Evolutionary conservation across 75 land plant genomes (phyloP).

Genomic region (Selaginella moellendorffii): DNA sequence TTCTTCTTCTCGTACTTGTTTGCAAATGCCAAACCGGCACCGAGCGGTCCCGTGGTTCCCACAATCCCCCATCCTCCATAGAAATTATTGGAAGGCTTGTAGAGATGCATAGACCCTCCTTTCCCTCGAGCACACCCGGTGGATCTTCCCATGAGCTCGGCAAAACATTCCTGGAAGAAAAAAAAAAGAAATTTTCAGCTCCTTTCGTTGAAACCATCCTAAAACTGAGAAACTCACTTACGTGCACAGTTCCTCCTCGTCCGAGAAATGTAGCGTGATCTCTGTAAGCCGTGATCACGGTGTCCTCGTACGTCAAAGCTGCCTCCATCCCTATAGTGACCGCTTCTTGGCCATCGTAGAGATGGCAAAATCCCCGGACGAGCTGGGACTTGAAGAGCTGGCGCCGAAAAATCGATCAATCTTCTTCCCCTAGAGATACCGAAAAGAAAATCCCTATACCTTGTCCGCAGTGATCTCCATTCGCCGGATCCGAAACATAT

Average conservation of each 20-base stretch:
- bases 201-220: no score
- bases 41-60: conserved; percentile 26
- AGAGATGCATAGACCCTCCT: conserved; percentile 42
- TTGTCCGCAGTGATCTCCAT: conserved; percentile 29
- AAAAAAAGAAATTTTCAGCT: background rate
- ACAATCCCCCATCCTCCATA: conserved; percentile 40
- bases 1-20: conserved; percentile 20
- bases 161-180: conserved; percentile 23
- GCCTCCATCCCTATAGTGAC: conserved; percentile 25
- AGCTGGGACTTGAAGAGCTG: conserved; percentile 36
- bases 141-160: conserved; percentile 31
- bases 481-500: conserved; percentile 21
- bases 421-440: no score
- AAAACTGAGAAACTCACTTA: no score
- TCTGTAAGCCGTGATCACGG: conserved; percentile 33
- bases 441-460: conserved; percentile 13
- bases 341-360: conserved; percentile 43
- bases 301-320: conserved; percentile 24
- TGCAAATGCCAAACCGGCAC: conserved; percentile 31
- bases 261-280: conserved; percentile 34
- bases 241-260: conserved; percentile 29
- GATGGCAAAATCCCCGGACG: conserved; percentile 34
- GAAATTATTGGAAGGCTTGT: conserved; percentile 21
- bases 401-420: conserved; percentile 3
- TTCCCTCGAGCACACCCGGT: conserved; percentile 32